Evolutionary conservation across 2,329 filamentous ascomycete species (phyloP).

Genomic region (Hymenoscyphus repandus): DNA sequence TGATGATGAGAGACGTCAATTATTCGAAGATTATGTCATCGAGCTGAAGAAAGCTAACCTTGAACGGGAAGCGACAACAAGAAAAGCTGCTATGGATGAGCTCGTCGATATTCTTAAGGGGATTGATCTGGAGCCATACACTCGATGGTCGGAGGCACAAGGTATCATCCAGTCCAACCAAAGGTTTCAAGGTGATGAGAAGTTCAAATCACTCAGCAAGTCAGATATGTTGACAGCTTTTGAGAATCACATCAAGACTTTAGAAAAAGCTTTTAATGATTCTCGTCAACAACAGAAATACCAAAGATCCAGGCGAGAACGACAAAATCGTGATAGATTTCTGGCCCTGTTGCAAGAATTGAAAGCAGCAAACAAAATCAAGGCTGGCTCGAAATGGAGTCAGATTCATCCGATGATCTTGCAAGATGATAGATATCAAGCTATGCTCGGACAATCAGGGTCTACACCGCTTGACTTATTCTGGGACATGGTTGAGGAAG

Average conservation of each 20-base stretch:
- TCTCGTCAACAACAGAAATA: conserved; percentile 83
- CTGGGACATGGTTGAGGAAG: conserved; percentile 92
- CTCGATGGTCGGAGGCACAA: conserved; percentile 88
- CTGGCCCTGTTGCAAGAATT: conserved; percentile 70
- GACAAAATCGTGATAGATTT: conserved; percentile 81
- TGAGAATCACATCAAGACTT: conserved; percentile 87
- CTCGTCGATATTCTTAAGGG: conserved; percentile 72
- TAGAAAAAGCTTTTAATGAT: conserved; percentile 90
- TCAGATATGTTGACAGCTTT: conserved; percentile 90
- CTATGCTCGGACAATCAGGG: conserved; percentile 77
- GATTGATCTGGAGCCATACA: conserved; percentile 85
- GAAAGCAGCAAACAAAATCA: conserved; percentile 71
- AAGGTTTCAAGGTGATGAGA: conserved; percentile 74
- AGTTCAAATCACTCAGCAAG: conserved; percentile 79
- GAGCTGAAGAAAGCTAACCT: conserved; percentile 76
- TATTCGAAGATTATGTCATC: conserved; percentile 90
- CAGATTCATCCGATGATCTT: conserved; percentile 70
- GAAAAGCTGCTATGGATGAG: conserved; percentile 79
- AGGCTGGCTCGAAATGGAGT: conserved; percentile 86
- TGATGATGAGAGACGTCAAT: conserved; percentile 78
- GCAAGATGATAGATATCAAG: conserved; percentile 75
- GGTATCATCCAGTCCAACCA: conserved; percentile 72
- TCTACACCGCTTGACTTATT: conserved; percentile 88
- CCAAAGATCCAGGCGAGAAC: conserved; percentile 72
- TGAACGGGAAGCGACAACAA: conserved; percentile 66